A percentile compares a stretch with the other conserved stretches of the same genome.
phyloP scores from a whole-genome alignment of 2,329 filamentous ascomycete genomes.

The Paracamarosporium sp. region DNA sequence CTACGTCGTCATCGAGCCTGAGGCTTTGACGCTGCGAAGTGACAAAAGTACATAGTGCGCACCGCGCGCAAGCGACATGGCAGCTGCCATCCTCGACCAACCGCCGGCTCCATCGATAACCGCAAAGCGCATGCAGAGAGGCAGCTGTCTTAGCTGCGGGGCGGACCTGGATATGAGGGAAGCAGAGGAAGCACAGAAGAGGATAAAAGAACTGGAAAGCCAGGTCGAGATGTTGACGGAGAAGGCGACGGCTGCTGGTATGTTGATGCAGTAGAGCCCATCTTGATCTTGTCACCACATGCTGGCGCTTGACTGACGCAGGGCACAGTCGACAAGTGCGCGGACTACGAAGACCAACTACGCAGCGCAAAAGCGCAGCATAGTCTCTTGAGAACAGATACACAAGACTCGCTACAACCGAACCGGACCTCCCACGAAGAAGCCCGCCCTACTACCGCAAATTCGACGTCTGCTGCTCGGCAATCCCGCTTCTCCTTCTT shows the following conservation, averaged over 20 bases:
- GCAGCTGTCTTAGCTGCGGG: conserved; percentile 43
- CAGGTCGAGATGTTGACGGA: conserved; percentile 74
- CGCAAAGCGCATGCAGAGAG: conserved; percentile 24
- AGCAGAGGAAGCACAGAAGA: conserved; percentile 26
- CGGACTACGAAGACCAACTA: conserved; percentile 83
- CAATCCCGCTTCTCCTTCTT: conserved; percentile 53
- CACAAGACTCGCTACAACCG: conserved; percentile 23
- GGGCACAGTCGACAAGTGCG: conserved; percentile 61
- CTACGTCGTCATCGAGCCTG: conserved; percentile 1
- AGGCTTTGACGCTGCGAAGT: not conserved
- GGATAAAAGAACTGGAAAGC: conserved; percentile 66
- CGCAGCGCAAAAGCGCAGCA: conserved; percentile 54
- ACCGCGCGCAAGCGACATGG: conserved; percentile 18
- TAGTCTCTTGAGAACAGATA: conserved; percentile 28
- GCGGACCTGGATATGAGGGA: conserved; percentile 20
- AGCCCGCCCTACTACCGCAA: conserved; percentile 37
- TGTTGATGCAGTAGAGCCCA: conserved; percentile 34
- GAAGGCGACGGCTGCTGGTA: conserved; percentile 70
- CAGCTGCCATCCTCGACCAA: conserved; percentile 22
- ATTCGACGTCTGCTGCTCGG: conserved; percentile 32
- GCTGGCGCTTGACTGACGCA: conserved; percentile 12
- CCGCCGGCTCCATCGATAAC: conserved; percentile 26
- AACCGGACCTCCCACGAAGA: conserved; percentile 32
- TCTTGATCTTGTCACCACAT: conserved; percentile 9
- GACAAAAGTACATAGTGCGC: not conserved